These are phyloP conservation scores for Globisporangium megalacanthum DNA, from an alignment of 352 stramenopile species.

Conservation along the genomic window DNA sequence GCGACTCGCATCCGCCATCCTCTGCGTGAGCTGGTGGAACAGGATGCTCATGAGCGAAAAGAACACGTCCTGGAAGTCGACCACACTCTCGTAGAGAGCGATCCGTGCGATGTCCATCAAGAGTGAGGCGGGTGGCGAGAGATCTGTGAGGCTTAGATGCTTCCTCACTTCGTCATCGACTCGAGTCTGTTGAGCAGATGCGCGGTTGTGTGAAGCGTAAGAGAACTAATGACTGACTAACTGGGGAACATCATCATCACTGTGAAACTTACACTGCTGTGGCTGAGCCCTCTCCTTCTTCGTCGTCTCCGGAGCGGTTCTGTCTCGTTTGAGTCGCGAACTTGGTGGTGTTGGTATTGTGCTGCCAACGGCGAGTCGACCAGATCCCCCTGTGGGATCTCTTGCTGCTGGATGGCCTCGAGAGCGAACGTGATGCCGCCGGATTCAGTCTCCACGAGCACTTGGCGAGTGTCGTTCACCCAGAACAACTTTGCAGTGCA, in stretches of 20 bases:
- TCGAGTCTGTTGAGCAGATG: background rate
- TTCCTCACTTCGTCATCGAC: slow-evolving; percentile 4
- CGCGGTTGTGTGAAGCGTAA: background rate
- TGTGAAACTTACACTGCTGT: background rate
- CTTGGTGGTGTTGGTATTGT: background rate
- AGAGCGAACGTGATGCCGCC: slow-evolving; percentile 13
- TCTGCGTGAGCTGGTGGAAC: slow-evolving; percentile 20
- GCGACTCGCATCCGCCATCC: background rate
- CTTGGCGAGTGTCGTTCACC: background rate
- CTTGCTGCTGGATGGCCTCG: slow-evolving; percentile 3
- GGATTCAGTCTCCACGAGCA: slow-evolving; percentile 12
- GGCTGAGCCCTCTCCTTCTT: background rate
- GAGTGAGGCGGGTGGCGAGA: background rate
- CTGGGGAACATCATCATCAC: too few relatives aligned
- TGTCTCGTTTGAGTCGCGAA: background rate
- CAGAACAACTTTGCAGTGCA: background rate
- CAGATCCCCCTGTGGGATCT: too few relatives aligned
- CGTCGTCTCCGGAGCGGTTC: background rate
- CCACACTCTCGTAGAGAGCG: slow-evolving; percentile 2
- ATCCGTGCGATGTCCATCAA: slow-evolving; percentile 9
- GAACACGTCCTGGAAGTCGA: slow-evolving; percentile 12
- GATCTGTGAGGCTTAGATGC: background rate
- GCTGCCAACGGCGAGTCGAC: background rate
- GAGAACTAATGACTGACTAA: too few relatives aligned
- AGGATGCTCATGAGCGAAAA: slow-evolving; percentile 32